These are phyloP conservation scores for Colletotrichum sp. DNA, from an alignment of 2,329 filamentous ascomycete species.

Conservation along the genomic window DNA sequence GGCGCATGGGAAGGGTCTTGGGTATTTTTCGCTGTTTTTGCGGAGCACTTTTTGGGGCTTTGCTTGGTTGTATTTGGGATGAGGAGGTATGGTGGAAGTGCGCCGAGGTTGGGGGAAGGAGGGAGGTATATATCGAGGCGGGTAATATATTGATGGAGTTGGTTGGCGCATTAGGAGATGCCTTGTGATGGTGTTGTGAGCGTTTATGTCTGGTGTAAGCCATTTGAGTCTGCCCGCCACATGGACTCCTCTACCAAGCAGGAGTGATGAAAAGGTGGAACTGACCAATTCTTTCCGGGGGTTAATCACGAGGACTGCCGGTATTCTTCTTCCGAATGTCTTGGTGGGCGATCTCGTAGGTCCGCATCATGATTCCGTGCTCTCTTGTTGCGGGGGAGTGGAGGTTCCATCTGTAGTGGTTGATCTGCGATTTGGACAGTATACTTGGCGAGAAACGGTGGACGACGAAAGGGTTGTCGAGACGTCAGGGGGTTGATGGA, in stretches of 20 bases:
- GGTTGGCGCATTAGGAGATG: not conserved
- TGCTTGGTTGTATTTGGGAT: not conserved
- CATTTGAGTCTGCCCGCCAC: not conserved
- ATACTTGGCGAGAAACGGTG: rapidly evolving
- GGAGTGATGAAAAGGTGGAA: not conserved
- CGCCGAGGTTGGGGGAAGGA: not conserved
- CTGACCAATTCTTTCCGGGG: not conserved
- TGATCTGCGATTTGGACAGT: not conserved
- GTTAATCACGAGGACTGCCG: not conserved
- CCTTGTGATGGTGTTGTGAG: not conserved
- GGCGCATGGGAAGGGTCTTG: not conserved
- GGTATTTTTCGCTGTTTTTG: not conserved
- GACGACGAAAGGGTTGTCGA: not conserved
- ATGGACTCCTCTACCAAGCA: not conserved
- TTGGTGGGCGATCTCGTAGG: not conserved
- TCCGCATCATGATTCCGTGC: not conserved
- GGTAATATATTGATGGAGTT: not conserved
- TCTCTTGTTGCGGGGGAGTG: not conserved
- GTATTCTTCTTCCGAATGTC: not conserved
- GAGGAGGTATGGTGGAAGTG: not conserved
- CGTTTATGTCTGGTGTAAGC: not conserved
- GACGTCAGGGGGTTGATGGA: rapidly evolving
- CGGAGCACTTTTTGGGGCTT: not conserved
- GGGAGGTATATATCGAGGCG: not conserved
- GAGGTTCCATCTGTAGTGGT: not conserved